Evolutionary conservation across 169 alveolate species (phyloP).

Genomic region (Fabrea salina): DNA sequence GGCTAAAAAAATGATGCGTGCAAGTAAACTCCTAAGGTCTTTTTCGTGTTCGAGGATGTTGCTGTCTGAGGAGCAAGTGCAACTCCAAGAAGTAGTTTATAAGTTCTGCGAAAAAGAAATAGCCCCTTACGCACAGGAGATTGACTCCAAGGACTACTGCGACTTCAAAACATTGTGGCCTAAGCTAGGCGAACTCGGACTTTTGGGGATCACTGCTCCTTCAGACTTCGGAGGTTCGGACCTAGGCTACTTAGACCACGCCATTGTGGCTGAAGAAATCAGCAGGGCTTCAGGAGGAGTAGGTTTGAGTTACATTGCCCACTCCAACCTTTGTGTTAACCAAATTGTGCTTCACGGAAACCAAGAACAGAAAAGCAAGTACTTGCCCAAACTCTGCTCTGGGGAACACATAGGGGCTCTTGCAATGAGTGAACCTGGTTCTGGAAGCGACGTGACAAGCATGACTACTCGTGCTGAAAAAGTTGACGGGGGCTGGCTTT

Average conservation of each 20-base stretch:
- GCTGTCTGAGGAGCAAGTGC: slow-evolving; percentile 42
- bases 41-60: too few species aligned
- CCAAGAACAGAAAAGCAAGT: slow-evolving; percentile 65
- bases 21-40: too few species aligned
- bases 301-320: slow-evolving; percentile 81
- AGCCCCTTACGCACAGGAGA: slow-evolving; percentile 69
- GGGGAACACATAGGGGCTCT: slow-evolving; percentile 82
- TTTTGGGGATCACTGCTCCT: slow-evolving; percentile 79
- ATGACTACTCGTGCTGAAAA: slow-evolving; percentile 72
- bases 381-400: slow-evolving; percentile 67
- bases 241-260: slow-evolving; percentile 75
- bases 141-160: slow-evolving; percentile 59
- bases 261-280: slow-evolving; percentile 74
- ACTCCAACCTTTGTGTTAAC: slow-evolving; percentile 76
- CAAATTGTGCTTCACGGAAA: slow-evolving; percentile 70
- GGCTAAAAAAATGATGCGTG: too few species aligned
- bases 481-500: slow-evolving; percentile 57
- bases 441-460: slow-evolving; percentile 81
- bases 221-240: slow-evolving; percentile 80
- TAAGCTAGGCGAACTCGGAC: slow-evolving; percentile 74
- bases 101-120: slow-evolving; percentile 34
- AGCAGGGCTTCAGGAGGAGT: slow-evolving; percentile 77
- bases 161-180: slow-evolving; percentile 55
- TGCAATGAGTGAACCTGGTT: slow-evolving; percentile 83
- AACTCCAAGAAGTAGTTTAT: slow-evolving; percentile 40